Conservation (phyloP, 495 filamentous ascomycete genomes). For the Chaetomium fimeti region DNA sequence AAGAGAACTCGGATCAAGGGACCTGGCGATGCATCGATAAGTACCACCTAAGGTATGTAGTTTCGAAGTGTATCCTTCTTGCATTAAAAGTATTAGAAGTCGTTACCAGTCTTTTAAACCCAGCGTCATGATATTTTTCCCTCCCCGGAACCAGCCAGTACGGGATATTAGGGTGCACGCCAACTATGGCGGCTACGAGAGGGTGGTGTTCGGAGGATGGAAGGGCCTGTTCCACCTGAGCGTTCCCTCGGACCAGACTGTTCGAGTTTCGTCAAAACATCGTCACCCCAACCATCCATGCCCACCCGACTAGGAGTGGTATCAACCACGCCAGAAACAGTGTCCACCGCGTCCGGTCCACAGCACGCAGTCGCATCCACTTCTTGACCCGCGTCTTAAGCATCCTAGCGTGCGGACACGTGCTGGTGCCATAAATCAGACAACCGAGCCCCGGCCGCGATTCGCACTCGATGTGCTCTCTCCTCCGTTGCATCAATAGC, state of each 20-base stretch:
- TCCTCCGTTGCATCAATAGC: conserved; percentile 52
- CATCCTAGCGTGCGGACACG: conserved; percentile 40
- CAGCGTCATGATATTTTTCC: neutral
- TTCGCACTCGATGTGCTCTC: conserved; percentile 56
- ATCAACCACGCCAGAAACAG: conserved; percentile 24
- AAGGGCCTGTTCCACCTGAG: neutral
- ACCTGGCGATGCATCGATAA: too few relatives aligned
- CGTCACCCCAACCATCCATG: conserved; percentile 16
- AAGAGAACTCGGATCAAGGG: neutral
- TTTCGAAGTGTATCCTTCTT: neutral
- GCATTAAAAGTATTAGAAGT: neutral
- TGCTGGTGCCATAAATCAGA: conserved; percentile 49
- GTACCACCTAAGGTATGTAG: neutral
- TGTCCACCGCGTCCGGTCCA: conserved; percentile 7
- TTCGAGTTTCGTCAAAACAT: neutral
- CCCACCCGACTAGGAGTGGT: conserved; percentile 17
- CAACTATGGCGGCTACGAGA: neutral
- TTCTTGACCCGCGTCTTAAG: conserved; percentile 35
- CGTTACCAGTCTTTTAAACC: neutral
- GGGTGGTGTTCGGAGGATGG: neutral
- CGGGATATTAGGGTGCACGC: neutral
- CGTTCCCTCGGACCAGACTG: neutral
- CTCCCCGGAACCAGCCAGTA: neutral
- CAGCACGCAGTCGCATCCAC: conserved; percentile 34
- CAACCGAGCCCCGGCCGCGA: conserved; percentile 52